Conservation (phyloP, 139 green algal genomes). For the Coelastrella sp. region DNA sequence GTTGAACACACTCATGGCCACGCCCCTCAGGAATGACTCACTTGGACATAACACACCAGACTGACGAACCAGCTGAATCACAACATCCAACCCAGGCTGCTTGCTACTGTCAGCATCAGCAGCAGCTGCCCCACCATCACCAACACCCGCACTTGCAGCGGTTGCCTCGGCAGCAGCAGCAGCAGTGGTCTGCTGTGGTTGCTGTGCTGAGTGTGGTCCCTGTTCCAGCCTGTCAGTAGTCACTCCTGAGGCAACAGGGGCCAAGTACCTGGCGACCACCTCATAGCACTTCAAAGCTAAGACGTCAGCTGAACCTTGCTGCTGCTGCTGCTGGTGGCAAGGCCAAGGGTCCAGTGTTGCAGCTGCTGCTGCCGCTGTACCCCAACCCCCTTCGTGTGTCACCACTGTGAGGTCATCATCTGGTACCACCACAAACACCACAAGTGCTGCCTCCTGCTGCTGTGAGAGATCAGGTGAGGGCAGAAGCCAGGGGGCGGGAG, state of each 20-base stretch:
- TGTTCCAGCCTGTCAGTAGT: too few relatives aligned
- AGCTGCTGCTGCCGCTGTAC: background rate
- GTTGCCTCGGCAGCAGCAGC: background rate
- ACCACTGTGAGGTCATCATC: background rate
- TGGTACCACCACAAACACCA: slow-evolving; percentile 25
- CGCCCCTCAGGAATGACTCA: background rate
- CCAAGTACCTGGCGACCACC: background rate
- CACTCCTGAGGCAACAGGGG: background rate
- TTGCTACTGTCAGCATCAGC: background rate
- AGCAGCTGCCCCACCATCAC: too few relatives aligned
- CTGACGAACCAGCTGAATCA: slow-evolving; percentile 14
- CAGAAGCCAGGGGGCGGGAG: background rate
- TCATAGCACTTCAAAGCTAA: background rate
- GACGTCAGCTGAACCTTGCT: background rate
- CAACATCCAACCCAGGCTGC: slow-evolving; percentile 30
- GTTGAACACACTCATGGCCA: slow-evolving; percentile 14
- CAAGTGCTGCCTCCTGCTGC: slow-evolving; percentile 14
- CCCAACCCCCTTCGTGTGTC: background rate
- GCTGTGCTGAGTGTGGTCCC: background rate
- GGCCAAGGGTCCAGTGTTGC: background rate
- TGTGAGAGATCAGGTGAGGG: background rate
- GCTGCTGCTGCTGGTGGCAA: slow-evolving; percentile 5
- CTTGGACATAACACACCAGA: background rate
- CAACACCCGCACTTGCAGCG: too few relatives aligned
- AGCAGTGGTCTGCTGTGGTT: background rate